Evolutionary conservation across 106 monocot species (phyloP), one percentile per base, ranked within the genome.

Genomic region (Phalaenopsis equestris): DNA sequence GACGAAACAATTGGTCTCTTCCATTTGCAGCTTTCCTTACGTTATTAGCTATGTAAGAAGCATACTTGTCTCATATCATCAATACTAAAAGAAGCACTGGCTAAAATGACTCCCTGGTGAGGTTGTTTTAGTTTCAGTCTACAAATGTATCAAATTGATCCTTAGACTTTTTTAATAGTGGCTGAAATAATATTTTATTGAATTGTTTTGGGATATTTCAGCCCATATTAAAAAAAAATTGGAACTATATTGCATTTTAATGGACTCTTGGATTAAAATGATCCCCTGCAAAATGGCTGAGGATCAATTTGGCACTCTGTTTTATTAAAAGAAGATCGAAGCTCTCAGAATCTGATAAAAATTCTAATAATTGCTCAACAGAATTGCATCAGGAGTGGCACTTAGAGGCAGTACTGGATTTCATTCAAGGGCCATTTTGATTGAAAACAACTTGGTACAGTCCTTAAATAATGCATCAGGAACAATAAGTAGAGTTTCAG

Each of bases 361-460:
- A 41, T 55, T 52, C 39, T 36, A 75, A 37, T 24, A 78, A 45
- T 0, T 80, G 45, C 47, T 7, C 58, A 79, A 52, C 79, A 97
- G 96, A 89, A 56, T 90, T 67, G 83, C 89, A 79, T 94, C 94
- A 1, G 87, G 86, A 76, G 77, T 94, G 48, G 92, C 79, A 36
- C 78, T 97, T 17, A 80, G 80, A n/a, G 89, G 94, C 37, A 86
- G 89, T 77, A 79, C 81, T 15, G 80, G 77, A 75, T 89, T 97
- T 55, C 77, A 94, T 81, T 83, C 94, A 24, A 90, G 85, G 78
- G 94, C 90, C 0, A 55, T 77, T 43, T 55, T 86, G 45, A 80
- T 88, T 14, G 89, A 90, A 82, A 82, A 84, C 46, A 92, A 88
- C 55, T 83, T 94, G 1, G 56, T 80, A 37, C 78, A 65, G 57